Percentiles rank a stretch among this genome's conserved stretches.
phyloP scores from a whole-genome alignment of 345 rosid species.

The Psidium guajava region DNA sequence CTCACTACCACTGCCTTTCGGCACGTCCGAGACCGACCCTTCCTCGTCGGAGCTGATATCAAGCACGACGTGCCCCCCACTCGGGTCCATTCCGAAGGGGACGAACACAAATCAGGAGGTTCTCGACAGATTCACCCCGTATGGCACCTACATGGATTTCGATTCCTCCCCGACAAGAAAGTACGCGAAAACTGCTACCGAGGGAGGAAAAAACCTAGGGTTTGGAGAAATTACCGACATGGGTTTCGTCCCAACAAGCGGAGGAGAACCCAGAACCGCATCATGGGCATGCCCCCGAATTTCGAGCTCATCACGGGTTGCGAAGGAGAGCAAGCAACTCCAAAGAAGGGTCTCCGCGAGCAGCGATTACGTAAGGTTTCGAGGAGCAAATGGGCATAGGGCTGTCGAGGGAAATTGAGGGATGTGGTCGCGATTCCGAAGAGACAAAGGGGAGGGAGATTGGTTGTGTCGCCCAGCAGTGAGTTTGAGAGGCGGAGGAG shows the following conservation, averaged over 20 bases:
- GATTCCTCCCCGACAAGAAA: background rate
- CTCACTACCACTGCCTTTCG: slow-evolving; percentile 3
- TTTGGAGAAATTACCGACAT: background rate
- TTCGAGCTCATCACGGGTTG: background rate
- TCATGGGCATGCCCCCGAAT: background rate
- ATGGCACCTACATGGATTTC: background rate
- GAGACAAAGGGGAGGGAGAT: background rate
- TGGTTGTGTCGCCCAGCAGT: background rate
- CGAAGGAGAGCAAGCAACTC: background rate
- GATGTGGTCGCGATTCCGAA: background rate
- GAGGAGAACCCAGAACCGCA: background rate
- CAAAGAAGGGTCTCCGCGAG: background rate
- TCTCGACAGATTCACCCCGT: background rate
- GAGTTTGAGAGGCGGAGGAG: background rate
- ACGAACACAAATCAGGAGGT: background rate
- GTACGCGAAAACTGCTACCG: background rate
- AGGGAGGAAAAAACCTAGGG: background rate
- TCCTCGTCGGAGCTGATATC: slow-evolving; percentile 64
- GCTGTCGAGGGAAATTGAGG: background rate
- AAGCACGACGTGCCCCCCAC: slow-evolving; percentile 15
- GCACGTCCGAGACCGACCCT: slow-evolving; percentile 1
- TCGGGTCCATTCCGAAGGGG: background rate
- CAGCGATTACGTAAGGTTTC: background rate
- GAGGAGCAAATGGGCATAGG: background rate
- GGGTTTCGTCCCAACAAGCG: background rate